These are phyloP conservation scores for Lachnellula occidentalis DNA, from an alignment of 2,329 filamentous ascomycete species.

Conservation along the genomic window DNA sequence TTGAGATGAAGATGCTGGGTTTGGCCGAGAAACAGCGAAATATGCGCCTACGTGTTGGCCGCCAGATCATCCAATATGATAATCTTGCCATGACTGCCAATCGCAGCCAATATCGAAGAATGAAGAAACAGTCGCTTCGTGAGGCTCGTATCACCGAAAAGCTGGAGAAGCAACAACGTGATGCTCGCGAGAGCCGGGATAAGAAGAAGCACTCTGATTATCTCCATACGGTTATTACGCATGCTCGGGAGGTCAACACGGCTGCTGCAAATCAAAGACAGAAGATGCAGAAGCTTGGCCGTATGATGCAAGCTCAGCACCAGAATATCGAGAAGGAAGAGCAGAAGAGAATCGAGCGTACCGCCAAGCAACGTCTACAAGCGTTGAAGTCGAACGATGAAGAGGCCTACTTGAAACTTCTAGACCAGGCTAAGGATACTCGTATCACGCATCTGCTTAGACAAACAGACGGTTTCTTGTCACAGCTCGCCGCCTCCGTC, in stretches of 20 bases:
- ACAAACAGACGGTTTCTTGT: constrained; percentile 96
- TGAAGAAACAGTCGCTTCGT: constrained; percentile 95
- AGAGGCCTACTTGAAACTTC: constrained; percentile 94
- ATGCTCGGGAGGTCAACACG: constrained; percentile 71
- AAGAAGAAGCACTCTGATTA: constrained; percentile 97
- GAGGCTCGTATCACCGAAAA: constrained; percentile 98
- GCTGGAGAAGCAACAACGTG: constrained; percentile 96
- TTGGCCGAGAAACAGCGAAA: constrained; percentile 84
- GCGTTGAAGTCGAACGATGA: constrained; percentile 98
- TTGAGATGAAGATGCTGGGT: constrained; percentile 89
- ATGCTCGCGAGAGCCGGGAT: constrained; percentile 90
- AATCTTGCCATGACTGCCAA: constrained; percentile 98
- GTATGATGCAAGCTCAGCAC: constrained; percentile 84
- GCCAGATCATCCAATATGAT: constrained; percentile 91
- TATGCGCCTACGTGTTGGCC: constrained; percentile 79
- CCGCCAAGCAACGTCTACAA: constrained; percentile 98
- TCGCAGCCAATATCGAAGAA: constrained; percentile 78
- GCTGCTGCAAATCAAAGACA: constrained; percentile 60
- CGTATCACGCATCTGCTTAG: constrained; percentile 96
- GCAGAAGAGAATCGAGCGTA: constrained; percentile 95
- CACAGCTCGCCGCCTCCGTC: constrained; percentile 90
- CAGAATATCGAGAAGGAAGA: constrained; percentile 98
- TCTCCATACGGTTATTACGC: constrained; percentile 77
- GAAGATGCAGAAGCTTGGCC: constrained; percentile 80
- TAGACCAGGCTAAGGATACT: constrained; percentile 98